A percentile compares a stretch with the other conserved stretches of the same genome.
These are phyloP conservation scores for Boeremia lycopersici DNA, from an alignment of 2,329 filamentous ascomycete genomes.

Conservation along the genomic window DNA sequence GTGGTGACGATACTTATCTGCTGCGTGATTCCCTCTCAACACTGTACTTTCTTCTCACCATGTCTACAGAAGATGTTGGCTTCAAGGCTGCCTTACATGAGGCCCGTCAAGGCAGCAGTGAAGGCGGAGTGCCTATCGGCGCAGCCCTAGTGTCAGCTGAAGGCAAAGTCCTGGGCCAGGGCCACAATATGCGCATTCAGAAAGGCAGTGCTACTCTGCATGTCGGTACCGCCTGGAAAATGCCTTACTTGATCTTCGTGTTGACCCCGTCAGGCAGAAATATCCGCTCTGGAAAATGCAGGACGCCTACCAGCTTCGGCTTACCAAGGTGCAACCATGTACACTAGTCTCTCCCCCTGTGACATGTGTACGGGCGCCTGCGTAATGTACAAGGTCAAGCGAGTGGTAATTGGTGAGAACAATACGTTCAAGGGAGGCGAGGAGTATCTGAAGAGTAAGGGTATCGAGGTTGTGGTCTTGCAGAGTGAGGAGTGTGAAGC, in stretches of 20 bases:
- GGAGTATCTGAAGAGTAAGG: slow-evolving; percentile 68
- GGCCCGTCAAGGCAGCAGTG: slow-evolving; percentile 59
- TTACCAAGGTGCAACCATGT: slow-evolving; percentile 79
- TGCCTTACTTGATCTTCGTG: background rate
- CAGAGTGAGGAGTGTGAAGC: slow-evolving; percentile 68
- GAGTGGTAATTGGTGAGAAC: slow-evolving; percentile 79
- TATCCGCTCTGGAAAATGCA: slow-evolving; percentile 74
- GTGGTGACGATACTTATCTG: background rate
- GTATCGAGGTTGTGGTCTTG: slow-evolving; percentile 75
- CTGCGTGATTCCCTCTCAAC: background rate
- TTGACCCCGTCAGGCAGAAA: slow-evolving; percentile 66
- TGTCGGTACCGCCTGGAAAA: slow-evolving; percentile 48
- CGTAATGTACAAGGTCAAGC: slow-evolving; percentile 73
- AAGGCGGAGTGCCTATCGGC: slow-evolving; percentile 65
- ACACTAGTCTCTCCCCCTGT: slow-evolving; percentile 78
- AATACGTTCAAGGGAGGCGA: slow-evolving; percentile 76
- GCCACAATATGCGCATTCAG: slow-evolving; percentile 79
- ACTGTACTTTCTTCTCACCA: slow-evolving; percentile 8
- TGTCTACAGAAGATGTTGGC: slow-evolving; percentile 48
- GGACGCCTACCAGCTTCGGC: slow-evolving; percentile 71
- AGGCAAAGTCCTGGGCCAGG: slow-evolving; percentile 72
- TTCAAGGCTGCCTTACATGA: slow-evolving; percentile 65
- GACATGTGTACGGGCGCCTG: slow-evolving; percentile 84
- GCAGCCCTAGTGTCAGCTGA: slow-evolving; percentile 69
- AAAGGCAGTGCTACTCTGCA: slow-evolving; percentile 73